These are phyloP conservation scores for Liriodendron chinense DNA, from an alignment of 164 flowering plant species.

Conservation along the genomic window DNA sequence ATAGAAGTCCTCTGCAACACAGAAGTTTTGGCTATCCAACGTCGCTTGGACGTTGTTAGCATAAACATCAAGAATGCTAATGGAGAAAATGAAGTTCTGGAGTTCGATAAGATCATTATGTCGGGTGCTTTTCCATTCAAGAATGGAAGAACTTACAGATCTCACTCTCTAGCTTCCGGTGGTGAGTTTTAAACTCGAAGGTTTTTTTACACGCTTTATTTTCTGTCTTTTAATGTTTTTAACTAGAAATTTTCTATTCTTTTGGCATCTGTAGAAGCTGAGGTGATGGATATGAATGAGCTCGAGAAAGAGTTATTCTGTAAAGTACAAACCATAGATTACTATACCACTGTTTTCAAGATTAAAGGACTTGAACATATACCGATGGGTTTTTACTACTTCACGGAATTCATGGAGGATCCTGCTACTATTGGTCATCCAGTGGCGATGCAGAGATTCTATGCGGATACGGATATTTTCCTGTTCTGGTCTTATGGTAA, in stretches of 20 bases:
- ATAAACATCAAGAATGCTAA: conserved; percentile 31
- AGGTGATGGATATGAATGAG: conserved; percentile 43
- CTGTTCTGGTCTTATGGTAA: conserved; percentile 86
- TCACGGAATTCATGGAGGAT: conserved; percentile 71
- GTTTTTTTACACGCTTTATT: background rate
- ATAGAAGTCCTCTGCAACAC: conserved; percentile 43
- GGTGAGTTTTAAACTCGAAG: conserved; percentile 13
- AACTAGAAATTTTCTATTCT: background rate
- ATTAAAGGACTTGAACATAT: conserved; percentile 65
- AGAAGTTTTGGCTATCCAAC: conserved; percentile 52
- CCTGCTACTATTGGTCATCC: conserved; percentile 72
- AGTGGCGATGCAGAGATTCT: conserved; percentile 80
- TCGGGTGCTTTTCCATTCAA: conserved; percentile 66
- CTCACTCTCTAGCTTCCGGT: conserved; percentile 18
- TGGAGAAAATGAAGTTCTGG: conserved; percentile 31
- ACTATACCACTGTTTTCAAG: conserved; percentile 77
- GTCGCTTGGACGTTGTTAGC: conserved; percentile 27
- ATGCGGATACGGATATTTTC: conserved; percentile 58
- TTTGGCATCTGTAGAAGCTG: conserved; percentile 33
- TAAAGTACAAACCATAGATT: conserved; percentile 67
- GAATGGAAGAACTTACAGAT: conserved; percentile 53
- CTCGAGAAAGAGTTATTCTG: conserved; percentile 61
- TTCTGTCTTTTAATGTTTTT: background rate
- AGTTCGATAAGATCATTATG: conserved; percentile 66
- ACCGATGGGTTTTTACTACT: conserved; percentile 72